These are phyloP conservation scores for Zelonia costaricensis DNA, from an alignment of 208 protist species.

Conservation along the genomic window DNA sequence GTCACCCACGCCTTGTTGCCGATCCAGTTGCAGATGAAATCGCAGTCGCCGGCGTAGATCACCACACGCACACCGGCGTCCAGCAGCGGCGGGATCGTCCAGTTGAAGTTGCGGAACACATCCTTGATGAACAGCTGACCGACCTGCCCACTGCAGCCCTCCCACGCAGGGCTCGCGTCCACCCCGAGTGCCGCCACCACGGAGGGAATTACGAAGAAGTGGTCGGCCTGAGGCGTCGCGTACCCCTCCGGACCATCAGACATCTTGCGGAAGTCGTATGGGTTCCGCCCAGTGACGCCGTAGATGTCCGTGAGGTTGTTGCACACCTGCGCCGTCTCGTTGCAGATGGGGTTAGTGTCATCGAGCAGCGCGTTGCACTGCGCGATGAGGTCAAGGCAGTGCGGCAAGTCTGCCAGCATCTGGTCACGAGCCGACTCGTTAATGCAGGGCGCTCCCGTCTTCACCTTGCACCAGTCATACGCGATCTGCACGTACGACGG, in stretches of 20 bases:
- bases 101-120: conserved; percentile 68
- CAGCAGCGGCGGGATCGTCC: conserved; percentile 61
- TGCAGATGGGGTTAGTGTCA: conserved; percentile 8
- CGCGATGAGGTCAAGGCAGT: neutral
- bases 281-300: conserved; percentile 63
- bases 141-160: conserved; percentile 57
- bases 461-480: conserved; percentile 59
- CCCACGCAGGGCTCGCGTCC: conserved; percentile 34
- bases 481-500: conserved; percentile 54
- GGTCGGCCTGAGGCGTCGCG: neutral
- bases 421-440: conserved; percentile 24
- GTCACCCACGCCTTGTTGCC: conserved; percentile 86
- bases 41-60: conserved; percentile 90
- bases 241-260: conserved; percentile 37
- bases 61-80: conserved; percentile 71
- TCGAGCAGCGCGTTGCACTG: neutral
- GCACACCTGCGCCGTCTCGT: neutral
- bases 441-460: conserved; percentile 54
- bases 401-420: conserved; percentile 32
- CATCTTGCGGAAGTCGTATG: conserved; percentile 77
- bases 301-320: conserved; percentile 13
- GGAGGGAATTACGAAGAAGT: conserved; percentile 44
- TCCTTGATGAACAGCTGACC: conserved; percentile 54
- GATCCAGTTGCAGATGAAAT: conserved; percentile 94
- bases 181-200: conserved; percentile 68